phyloP scores from a whole-genome alignment of 2,329 filamentous ascomycete genomes.

The Aspergillus candidus region DNA sequence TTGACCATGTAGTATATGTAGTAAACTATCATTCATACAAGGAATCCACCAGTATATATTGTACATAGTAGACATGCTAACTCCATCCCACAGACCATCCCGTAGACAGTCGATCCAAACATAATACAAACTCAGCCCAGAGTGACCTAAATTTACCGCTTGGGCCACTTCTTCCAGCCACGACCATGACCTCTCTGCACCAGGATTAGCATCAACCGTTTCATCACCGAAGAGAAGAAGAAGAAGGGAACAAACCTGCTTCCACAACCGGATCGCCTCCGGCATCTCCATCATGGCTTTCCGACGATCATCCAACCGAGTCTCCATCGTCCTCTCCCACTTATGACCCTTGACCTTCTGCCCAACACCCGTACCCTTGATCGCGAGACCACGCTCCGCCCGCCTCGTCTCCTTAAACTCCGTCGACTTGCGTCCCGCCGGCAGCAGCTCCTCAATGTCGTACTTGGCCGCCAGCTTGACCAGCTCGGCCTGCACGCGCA shows the following conservation, averaged over 20 bases:
- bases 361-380: constrained; percentile 89
- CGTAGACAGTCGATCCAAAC: constrained; percentile 1
- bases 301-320: constrained; percentile 78
- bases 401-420: constrained; percentile 61
- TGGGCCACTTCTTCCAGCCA: constrained; percentile 70
- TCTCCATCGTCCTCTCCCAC: constrained; percentile 80
- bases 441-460: constrained; percentile 75
- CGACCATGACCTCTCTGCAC: constrained; percentile 61
- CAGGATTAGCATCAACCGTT: constrained; percentile 29
- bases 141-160: constrained; percentile 29
- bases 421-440: constrained; percentile 68
- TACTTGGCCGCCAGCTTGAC: constrained; percentile 76
- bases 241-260: constrained; percentile 51
- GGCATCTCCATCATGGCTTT: constrained; percentile 95
- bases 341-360: constrained; percentile 92
- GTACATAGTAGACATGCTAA: no score
- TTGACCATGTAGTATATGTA: no score
- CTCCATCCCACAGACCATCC: no score
- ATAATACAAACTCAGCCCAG: constrained; percentile 6
- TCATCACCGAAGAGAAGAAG: background rate
- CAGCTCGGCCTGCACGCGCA: constrained; percentile 83
- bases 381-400: constrained; percentile 71
- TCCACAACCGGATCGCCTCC: constrained; percentile 85
- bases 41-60: no score
- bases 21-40: no score